Evolutionary conservation across 1,284 basidiomycete species (phyloP), one percentile per base, ranked within the genome.

Genomic region (Fomitiporia mediterranea): DNA sequence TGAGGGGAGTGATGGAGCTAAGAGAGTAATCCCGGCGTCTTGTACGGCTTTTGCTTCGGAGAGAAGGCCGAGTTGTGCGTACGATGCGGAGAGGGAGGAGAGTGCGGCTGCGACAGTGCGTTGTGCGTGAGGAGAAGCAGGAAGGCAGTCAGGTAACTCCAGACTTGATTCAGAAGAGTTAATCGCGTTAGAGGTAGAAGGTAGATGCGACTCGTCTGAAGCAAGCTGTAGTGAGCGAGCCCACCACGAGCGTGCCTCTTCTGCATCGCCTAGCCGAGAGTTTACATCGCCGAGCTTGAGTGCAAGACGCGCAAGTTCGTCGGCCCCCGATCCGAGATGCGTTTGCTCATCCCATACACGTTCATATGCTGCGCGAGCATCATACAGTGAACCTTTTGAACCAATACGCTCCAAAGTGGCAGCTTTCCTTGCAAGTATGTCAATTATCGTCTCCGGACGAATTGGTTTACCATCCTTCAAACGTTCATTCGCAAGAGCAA

Each of bases 361-460:
- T 65, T 88, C 81, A 64, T 87, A 88, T 51, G 83, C 73, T 2
- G 77, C 70, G 56, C 80, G 78, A 6, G 89, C 80, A 60, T 83
- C 77, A 28, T 71, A 70, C n/a, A 87, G 68, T 2, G 79, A 75
- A 1, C 80, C 77, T 25, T 65, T 69, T 0, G 78, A 76, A 7
- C 83, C 86, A 64, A 91, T 79, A 13, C 83, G 78, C 64, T 92
- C 90, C 54, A 90, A 70, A 47, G 87, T 69, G 17, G 73, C 73
- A 0, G 85, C 89, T 63, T 85, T 85, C 35, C 83, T 79, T 9
- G 76, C 61, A 30, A 86, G 70, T 19, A 94, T 76, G 51, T 84
- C 82, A 37, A 76, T 61, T 0, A 85, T 68, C 0, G 86, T 85
- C 51, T 74, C 69, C 3, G 81, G 75, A 43, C 74, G 74, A 28